phyloP scores from a whole-genome alignment of 1,139 yeast species.

The Sugiyamaella japonica region DNA sequence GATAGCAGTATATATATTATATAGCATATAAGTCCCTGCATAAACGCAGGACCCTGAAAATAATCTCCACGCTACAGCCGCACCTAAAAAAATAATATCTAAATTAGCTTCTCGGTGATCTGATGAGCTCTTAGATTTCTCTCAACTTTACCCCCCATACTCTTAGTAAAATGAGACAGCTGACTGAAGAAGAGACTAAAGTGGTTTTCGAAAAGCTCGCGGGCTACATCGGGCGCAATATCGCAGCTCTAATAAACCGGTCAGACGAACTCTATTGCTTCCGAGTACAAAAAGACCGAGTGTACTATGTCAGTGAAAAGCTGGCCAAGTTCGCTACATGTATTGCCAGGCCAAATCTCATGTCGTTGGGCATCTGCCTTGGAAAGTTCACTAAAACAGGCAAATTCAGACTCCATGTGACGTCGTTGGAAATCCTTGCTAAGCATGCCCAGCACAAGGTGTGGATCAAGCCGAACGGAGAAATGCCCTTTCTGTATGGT shows the following conservation, averaged over 20 bases:
- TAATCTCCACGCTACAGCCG: not conserved
- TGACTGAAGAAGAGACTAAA: slow-evolving; percentile 96
- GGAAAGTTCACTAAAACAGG: slow-evolving; percentile 98
- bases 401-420: slow-evolving; percentile 90
- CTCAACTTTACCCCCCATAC: not conserved
- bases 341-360: slow-evolving; percentile 81
- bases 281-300: slow-evolving; percentile 93
- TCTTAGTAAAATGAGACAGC: slow-evolving; percentile 71
- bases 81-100: slow-evolving; percentile 3
- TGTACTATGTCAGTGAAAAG: slow-evolving; percentile 82
- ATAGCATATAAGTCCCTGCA: too few species aligned
- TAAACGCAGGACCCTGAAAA: not conserved
- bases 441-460: slow-evolving; percentile 89
- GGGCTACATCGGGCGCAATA: slow-evolving; percentile 92
- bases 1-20: not conserved
- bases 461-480: slow-evolving; percentile 97
- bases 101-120: too few species aligned
- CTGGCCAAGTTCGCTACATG: slow-evolving; percentile 88
- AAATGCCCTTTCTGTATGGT: slow-evolving; percentile 97
- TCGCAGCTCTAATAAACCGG: slow-evolving; percentile 82
- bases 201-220: slow-evolving; percentile 95
- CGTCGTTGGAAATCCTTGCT: slow-evolving; percentile 80
- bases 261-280: slow-evolving; percentile 91
- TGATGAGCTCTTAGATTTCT: too few species aligned
- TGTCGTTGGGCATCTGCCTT: slow-evolving; percentile 90